Conservation (phyloP, 441 rosid species). For the Bruguiera hainesii region DNA sequence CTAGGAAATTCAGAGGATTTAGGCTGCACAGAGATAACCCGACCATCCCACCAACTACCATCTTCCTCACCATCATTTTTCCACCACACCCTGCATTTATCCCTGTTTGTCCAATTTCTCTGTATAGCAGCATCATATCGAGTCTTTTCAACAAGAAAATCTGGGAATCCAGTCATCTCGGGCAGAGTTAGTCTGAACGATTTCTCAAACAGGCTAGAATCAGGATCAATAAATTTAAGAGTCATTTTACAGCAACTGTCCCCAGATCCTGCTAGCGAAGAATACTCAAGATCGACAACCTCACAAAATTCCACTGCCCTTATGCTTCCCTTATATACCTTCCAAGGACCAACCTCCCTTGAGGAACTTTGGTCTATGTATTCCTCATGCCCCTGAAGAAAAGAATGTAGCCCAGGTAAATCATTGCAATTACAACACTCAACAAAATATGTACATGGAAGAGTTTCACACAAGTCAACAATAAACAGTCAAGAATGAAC, state of each 20-base stretch:
- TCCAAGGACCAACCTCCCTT: conserved; percentile 78
- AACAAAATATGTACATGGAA: conserved; percentile 1
- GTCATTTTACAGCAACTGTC: conserved; percentile 98
- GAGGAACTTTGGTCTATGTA: conserved; percentile 42
- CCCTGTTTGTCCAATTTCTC: conserved; percentile 89
- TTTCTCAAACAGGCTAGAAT: conserved; percentile 50
- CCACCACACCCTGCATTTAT: conserved; percentile 99
- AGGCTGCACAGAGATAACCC: conserved; percentile 66
- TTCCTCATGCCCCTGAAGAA: conserved; percentile 92
- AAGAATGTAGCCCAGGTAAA: conserved; percentile 3
- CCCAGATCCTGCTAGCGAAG: conserved; percentile 86
- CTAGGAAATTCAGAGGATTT: conserved; percentile 76
- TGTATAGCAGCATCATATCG: conserved; percentile 76
- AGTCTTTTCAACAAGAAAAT: conserved; percentile 93
- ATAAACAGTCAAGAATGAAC: conserved; percentile 30
- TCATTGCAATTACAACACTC: conserved; percentile 4
- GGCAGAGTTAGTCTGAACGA: conserved; percentile 73
- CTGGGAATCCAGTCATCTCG: conserved; percentile 84
- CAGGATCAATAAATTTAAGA: conserved; percentile 70
- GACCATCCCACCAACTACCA: conserved; percentile 98
- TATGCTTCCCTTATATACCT: conserved; percentile 50
- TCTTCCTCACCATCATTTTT: conserved; percentile 79
- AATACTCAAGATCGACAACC: conserved; percentile 78
- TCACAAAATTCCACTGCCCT: conserved; percentile 84
- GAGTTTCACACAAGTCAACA: conserved; percentile 7